Evolutionary conservation across 306 rosid species (phyloP), one percentile per base, ranked within the genome.

Genomic region (Dicorynia guianensis): DNA sequence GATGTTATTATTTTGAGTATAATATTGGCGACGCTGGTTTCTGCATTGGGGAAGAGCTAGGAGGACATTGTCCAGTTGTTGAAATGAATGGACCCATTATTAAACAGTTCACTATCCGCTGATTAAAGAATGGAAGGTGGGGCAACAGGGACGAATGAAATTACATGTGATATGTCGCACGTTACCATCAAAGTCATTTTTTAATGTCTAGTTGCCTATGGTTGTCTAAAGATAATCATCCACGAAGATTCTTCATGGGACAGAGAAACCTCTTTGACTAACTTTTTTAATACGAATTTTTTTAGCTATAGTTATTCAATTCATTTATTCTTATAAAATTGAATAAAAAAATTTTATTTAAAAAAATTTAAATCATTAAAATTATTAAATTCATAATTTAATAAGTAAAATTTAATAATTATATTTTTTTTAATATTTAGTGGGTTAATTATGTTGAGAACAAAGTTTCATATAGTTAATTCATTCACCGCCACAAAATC

Each of bases 181-280:
- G 39, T 9, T n/a, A 9, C 50, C 9, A 19, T 42, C 15, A 52
- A 48, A 8, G 57, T 54, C 48, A 43, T 67, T 73, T 68, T 42
- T 54, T 55, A 78, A 53, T 78, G 13, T 54, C 77, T 44, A 73
- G 73, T 78, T 73, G 79, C 65, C 36, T 36, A 35, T 4, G 42
- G 25, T 71, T 49, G 46, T 68, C n/a, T 13, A 17, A 47, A 56
- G 64, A 50, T 57, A 48, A 12, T 36, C 57, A 46, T 18, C 38
- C 20, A 63, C 70, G 59, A 76, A 76, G 69, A 76, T 71, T 76
- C 71, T 3, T 57, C 69, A 76, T 19, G 55, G 30, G 30, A 25
- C 30, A 25, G 30, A 25, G 30, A 25, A 25, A 25, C 30, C 30
- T 25, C 30, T 2, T 25, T 4, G 6, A 25, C 30, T 1, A 49